Percentiles rank a stretch among this genome's conserved stretches.
Conservation (phyloP, 805 yeast species). For the Brettanomyces sp. region DNA sequence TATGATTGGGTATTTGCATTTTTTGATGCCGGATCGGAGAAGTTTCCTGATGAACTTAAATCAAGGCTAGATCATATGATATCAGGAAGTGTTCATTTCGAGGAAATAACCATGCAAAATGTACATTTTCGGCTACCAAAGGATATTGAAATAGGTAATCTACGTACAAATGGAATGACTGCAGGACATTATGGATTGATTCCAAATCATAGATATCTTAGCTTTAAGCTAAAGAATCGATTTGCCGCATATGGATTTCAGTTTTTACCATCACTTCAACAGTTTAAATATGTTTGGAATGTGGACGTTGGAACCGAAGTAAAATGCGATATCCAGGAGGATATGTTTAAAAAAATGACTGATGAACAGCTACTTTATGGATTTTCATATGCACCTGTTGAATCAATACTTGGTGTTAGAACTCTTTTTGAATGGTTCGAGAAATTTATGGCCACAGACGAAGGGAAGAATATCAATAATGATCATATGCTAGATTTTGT, state of each 20-base stretch:
- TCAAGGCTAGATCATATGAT: constrained; percentile 49
- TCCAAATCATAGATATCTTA: constrained; percentile 27
- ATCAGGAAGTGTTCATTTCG: constrained; percentile 66
- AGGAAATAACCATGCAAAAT: constrained; percentile 45
- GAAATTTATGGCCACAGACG: background rate
- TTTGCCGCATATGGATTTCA: constrained; percentile 44
- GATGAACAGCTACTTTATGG: constrained; percentile 36
- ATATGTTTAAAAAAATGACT: constrained; percentile 37
- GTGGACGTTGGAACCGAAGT: constrained; percentile 48
- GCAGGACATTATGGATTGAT: constrained; percentile 17
- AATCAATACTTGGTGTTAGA: constrained; percentile 10
- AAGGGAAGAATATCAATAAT: background rate
- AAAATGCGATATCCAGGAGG: constrained; percentile 45
- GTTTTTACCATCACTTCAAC: constrained; percentile 31
- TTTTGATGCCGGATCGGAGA: constrained; percentile 40
- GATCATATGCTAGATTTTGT: background rate
- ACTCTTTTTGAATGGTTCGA: constrained; percentile 32
- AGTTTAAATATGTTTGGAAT: constrained; percentile 47
- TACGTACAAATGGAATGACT: constrained; percentile 34
- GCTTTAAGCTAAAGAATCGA: constrained; percentile 41
- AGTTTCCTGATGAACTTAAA: constrained; percentile 59
- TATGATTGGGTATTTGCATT: constrained; percentile 84
- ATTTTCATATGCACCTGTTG: constrained; percentile 25
- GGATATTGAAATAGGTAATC: constrained; percentile 51
- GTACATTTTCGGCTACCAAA: constrained; percentile 56